These are phyloP conservation scores for Sclerotiophoma versabilis DNA, from an alignment of 2,329 filamentous ascomycete genomes.

Conservation along the genomic window DNA sequence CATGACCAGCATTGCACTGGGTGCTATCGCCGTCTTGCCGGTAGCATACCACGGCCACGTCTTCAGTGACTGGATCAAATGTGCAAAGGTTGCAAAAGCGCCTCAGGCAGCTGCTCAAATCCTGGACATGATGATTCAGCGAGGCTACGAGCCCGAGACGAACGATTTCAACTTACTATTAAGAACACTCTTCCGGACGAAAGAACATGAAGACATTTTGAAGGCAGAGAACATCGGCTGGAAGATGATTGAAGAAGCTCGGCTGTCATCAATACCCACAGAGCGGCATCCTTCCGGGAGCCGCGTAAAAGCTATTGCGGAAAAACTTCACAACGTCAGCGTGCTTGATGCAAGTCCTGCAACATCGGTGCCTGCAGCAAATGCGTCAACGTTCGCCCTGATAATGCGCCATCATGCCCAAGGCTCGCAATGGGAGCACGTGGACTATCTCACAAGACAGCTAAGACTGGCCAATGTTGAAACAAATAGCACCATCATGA, in stretches of 20 bases:
- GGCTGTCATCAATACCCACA: constrained; percentile 4
- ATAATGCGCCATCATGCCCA: constrained; percentile 43
- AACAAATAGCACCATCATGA: constrained; percentile 41
- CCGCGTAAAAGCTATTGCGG: constrained; percentile 4
- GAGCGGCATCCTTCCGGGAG: neutral
- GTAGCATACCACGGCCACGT: constrained; percentile 74
- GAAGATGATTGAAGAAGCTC: constrained; percentile 43
- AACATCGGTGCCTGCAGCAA: constrained; percentile 34
- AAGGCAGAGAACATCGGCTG: constrained; percentile 48
- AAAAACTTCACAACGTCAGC: neutral
- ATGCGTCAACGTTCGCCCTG: constrained; percentile 40
- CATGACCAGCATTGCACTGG: constrained; percentile 39
- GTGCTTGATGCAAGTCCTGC: constrained; percentile 1
- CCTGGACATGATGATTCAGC: constrained; percentile 75
- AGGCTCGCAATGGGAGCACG: constrained; percentile 41
- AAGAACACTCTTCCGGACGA: constrained; percentile 72
- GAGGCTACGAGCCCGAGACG: constrained; percentile 71
- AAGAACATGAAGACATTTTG: constrained; percentile 24
- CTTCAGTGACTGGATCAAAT: constrained; percentile 87
- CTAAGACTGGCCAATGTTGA: constrained; percentile 29
- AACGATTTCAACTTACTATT: constrained; percentile 85
- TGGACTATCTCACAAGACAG: constrained; percentile 41
- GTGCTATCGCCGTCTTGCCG: constrained; percentile 61
- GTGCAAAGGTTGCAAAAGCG: constrained; percentile 71
- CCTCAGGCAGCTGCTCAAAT: constrained; percentile 73